Percentiles rank a stretch among this genome's conserved stretches.
Conservation (phyloP, 164 flowering plant genomes). For the Annona cherimola region DNA sequence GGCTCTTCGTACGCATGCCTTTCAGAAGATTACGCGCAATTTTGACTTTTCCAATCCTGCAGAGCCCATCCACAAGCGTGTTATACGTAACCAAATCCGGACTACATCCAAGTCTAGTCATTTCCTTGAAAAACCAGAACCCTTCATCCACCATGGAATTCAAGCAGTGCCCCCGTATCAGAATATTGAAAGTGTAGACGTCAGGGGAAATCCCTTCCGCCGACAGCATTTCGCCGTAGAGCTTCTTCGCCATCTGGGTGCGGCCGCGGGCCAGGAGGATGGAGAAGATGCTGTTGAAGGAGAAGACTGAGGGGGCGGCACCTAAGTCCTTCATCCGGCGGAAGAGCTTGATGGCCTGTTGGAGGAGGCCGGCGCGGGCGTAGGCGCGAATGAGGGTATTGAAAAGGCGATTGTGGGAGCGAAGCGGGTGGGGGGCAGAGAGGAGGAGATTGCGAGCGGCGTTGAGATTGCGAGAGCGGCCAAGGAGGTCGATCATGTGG, state of each 20-base stretch:
- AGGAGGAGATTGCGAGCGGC: constrained; percentile 57
- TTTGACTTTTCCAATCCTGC: constrained; percentile 54
- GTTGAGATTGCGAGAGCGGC: constrained; percentile 48
- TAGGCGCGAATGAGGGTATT: constrained; percentile 60
- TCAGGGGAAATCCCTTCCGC: constrained; percentile 57
- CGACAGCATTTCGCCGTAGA: constrained; percentile 66
- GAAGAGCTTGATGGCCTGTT: constrained; percentile 57
- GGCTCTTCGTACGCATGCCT: constrained; percentile 51
- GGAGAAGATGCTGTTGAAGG: constrained; percentile 52
- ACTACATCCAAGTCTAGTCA: constrained; percentile 32
- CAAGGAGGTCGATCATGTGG: constrained; percentile 46
- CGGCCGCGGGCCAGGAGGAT: constrained; percentile 62
- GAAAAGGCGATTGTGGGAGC: constrained; percentile 51
- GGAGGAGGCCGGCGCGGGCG: constrained; percentile 56
- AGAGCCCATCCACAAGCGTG: constrained; percentile 78
- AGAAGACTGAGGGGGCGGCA: constrained; percentile 48
- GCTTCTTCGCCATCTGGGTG: constrained; percentile 38
- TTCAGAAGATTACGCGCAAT: constrained; percentile 59
- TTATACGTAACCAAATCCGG: constrained; percentile 73
- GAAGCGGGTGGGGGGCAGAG: constrained; percentile 44
- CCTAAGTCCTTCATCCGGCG: constrained; percentile 44
- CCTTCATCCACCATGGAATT: constrained; percentile 68
- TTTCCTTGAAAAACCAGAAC: constrained; percentile 57
- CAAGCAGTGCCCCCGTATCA: constrained; percentile 73
- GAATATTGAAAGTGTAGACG: constrained; percentile 54